Percentiles rank a stretch among this genome's conserved stretches.
Evolutionary conservation across 2,329 filamentous ascomycete genomes (phyloP).

Genomic region (Penicillium sclerotigenum): DNA sequence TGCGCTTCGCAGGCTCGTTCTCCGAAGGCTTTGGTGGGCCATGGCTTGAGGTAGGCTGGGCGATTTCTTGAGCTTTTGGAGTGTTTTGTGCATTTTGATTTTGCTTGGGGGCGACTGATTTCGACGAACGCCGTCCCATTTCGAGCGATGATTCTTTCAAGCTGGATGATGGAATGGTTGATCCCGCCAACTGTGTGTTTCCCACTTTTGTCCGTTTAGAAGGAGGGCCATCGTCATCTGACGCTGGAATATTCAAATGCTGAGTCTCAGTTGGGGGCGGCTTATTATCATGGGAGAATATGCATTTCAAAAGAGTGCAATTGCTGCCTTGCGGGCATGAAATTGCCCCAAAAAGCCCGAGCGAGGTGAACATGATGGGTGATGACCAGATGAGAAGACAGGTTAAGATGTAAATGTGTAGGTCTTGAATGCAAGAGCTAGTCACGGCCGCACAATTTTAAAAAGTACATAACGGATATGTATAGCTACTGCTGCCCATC

Average conservation of each 20-base stretch:
- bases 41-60: conserved; percentile 28
- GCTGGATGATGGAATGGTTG: not conserved
- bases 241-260: conserved; percentile 15
- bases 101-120: not conserved
- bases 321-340: conserved; percentile 51
- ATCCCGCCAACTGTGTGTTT: conserved; percentile 1
- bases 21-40: not conserved
- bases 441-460: not conserved
- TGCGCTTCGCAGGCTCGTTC: not conserved
- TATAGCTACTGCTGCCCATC: not conserved
- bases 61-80: conserved; percentile 22
- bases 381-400: not conserved
- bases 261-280: not conserved
- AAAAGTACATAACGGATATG: not conserved
- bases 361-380: conserved; percentile 52
- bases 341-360: conserved; percentile 53
- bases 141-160: conserved; percentile 2
- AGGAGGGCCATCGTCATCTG: conserved; percentile 16
- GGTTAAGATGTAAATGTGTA: not conserved
- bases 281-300: conserved; percentile 52
- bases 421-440: not conserved
- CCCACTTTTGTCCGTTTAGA: conserved; percentile 32
- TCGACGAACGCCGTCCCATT: not conserved
- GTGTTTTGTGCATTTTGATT: conserved; percentile 11
- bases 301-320: conserved; percentile 56